Base-by-base conservation (phyloP, 1,284 basidiomycete genomes). In the Tilletia setariae region DNA sequence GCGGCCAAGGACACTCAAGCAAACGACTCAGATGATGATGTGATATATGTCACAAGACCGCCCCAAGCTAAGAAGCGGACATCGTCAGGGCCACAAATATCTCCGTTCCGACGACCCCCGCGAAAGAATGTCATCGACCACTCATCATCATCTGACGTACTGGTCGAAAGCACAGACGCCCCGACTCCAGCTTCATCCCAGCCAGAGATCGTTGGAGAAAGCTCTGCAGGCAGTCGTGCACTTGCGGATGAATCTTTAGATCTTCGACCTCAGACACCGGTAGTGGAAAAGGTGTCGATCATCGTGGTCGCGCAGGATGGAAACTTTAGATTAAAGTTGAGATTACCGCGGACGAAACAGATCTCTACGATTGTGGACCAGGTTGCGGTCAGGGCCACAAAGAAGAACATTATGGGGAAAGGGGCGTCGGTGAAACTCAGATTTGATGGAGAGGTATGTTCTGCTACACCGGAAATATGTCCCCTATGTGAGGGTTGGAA, bases 361-460 rank as follows among this genome's bases (percentile, higher is more conserved):
- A 40, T 61, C 15, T 25, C 35, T 19, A 35, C 28, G 2, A 61
- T 61, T 1, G 28, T 40, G 15, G 28, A 11, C 16, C 19, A 25
- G 1, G 56, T 61, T 6, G 28, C 28, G 28, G 56, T 32, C 8
- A 13, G 56, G 3, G 56, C 56, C 16, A 32, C n/a, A 15, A 61
- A 61, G 56, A 61, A 61, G 56, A n/a, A 19, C 2, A 16, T 61
- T 13, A 16, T 61, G 28, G 16, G 25, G 1, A 16, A 9, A 19
- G 56, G 56, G 11, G 13, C 56, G 28, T 32, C 23, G 56, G 56
- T 61, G 28, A 61, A 61, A 30, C 56, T 61, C 13, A 21, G 28
- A n/a, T 61, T 61, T 30, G 56, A 61, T 16, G 56, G 56, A 32
- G 56, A 61, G 56, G 56, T 61, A 30, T 1, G 56, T 61, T 19